Base-by-base conservation (phyloP, 208 protist genomes). In the Acanthamoeba triangularis region DNA sequence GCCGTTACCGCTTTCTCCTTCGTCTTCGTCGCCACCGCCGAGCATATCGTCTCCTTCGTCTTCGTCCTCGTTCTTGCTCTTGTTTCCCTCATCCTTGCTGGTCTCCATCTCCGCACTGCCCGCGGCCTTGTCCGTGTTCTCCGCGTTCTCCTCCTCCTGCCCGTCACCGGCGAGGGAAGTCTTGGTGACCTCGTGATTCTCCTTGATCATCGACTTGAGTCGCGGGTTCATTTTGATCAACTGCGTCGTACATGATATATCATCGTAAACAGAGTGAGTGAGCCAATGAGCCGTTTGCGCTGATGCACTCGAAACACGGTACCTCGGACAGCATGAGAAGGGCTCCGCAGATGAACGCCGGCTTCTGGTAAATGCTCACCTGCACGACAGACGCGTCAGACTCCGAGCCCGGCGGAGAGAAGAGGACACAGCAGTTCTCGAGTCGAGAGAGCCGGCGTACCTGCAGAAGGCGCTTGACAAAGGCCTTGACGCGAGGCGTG, bases 391-490 rank as follows among this genome's bases (percentile, higher is more conserved):
- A 59, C 11, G 20, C 18, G 54, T 59, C 54, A 59, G 54, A 59
- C 20, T 23, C 0, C 2, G 11, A 14, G 3, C 18, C 13, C 54
- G 54, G 4, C 54, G 54, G 3, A 13, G 54, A n/a, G n/a, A n/a
- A n/a, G n/a, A n/a, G n/a, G n/a, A n/a, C n/a, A n/a, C n/a, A n/a
- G n/a, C n/a, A n/a, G n/a, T n/a, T n/a, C n/a, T 23, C 30, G 30
- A 74, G 33, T 33, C 11, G 1, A 74, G 33, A n/a, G 33, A 20
- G 33, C 47, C n/a, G 33, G 74, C 25, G 74, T 65, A 65, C 59
- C 76, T 97, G 96, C 14, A 97, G 54, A 54, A 97, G 69, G 23
- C 96, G 96, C 88, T 97, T 97, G 84, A 88, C 47, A 52, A 97
- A 97, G 33, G 96, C 96, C 47, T 52, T 52, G 35, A 95, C 30